Percentiles rank a stretch among this genome's conserved stretches.
Evolutionary conservation across 345 rosid species (phyloP).

Genomic region (Citrus reticulata): DNA sequence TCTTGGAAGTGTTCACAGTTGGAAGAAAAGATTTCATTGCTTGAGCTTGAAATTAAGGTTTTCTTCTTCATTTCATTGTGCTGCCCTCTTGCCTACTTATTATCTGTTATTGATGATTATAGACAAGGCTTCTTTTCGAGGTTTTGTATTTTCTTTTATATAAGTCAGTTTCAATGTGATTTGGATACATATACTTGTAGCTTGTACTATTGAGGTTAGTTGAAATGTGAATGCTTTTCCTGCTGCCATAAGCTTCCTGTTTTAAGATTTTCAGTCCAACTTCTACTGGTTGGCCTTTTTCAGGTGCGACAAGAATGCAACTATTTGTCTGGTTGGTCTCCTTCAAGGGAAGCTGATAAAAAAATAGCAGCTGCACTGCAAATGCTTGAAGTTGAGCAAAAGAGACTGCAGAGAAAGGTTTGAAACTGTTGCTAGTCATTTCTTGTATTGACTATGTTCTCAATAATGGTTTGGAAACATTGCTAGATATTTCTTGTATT

Average conservation of each 20-base stretch:
- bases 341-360: slow-evolving; percentile 40
- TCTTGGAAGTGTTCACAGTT: slow-evolving; percentile 50
- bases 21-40: slow-evolving; percentile 53
- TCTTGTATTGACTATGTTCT: background rate
- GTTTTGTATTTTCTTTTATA: no score
- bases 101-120: no score
- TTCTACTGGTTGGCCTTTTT: background rate
- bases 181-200: background rate
- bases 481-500: background rate
- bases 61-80: background rate
- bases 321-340: slow-evolving; percentile 60
- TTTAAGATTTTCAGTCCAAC: background rate
- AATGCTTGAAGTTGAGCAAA: slow-evolving; percentile 50
- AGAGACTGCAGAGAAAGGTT: slow-evolving; percentile 66
- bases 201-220: background rate
- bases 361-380: slow-evolving; percentile 36
- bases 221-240: background rate
- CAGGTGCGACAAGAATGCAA: slow-evolving; percentile 83
- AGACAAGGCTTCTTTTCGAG: no score
- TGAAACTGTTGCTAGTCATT: background rate
- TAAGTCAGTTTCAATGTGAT: no score
- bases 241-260: background rate
- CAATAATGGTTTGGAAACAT: slow-evolving; percentile 32
- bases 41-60: slow-evolving; percentile 78
- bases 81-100: no score